Conservation (phyloP, 306 rosid species). For the Luffa acutangula region DNA sequence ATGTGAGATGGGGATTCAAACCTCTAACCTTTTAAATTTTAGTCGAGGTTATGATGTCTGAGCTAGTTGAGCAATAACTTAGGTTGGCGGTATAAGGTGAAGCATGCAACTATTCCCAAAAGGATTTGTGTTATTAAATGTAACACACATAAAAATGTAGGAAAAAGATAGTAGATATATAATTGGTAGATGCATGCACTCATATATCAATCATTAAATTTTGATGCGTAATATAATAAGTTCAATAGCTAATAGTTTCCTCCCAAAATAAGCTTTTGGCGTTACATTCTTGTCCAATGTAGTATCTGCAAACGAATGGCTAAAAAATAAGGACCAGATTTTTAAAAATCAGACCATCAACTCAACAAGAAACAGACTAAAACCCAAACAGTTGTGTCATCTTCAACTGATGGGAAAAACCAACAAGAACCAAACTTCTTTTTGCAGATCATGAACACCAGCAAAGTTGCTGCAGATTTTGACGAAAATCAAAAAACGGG, state of each 20-base stretch:
- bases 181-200: background rate
- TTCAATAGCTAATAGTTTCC: background rate
- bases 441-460: background rate
- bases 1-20: background rate
- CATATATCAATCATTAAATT: background rate
- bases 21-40: background rate
- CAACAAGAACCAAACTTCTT: background rate
- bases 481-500: background rate
- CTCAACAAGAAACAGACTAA: background rate
- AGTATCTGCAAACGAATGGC: background rate
- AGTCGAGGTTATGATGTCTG: background rate
- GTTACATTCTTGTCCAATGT: constrained; percentile 4
- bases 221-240: background rate
- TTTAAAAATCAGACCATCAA: background rate
- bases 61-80: too few relatives aligned
- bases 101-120: background rate
- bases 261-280: background rate
- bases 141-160: background rate
- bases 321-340: background rate
- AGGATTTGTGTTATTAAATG: background rate
- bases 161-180: background rate
- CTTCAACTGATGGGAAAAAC: background rate
- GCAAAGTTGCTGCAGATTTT: background rate
- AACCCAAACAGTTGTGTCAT: background rate
- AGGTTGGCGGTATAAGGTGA: background rate